phyloP scores from a whole-genome alignment of 1,139 yeast genomes.

The Zygosaccharomyces sapae region DNA sequence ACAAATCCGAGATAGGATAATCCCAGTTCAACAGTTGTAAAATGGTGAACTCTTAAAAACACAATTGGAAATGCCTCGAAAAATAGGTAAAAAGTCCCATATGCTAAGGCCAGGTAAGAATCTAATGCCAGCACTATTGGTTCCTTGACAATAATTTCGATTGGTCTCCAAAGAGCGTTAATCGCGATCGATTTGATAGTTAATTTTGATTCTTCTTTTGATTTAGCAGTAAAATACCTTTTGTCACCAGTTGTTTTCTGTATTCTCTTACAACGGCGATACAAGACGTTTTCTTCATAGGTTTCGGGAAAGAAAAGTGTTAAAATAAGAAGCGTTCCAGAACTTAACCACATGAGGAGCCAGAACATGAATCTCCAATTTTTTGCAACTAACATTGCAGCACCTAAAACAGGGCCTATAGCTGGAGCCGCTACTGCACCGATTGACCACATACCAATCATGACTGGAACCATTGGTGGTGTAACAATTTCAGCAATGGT shows the following conservation, averaged over 20 bases:
- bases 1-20: slow-evolving; percentile 43
- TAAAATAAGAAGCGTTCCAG: slow-evolving; percentile 38
- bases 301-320: slow-evolving; percentile 48
- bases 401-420: slow-evolving; percentile 60
- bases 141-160: slow-evolving; percentile 41
- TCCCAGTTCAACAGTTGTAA: slow-evolving; percentile 48
- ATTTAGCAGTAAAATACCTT: slow-evolving; percentile 36
- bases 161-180: slow-evolving; percentile 48
- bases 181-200: slow-evolving; percentile 33
- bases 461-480: slow-evolving; percentile 42
- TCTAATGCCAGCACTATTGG: slow-evolving; percentile 47
- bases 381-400: slow-evolving; percentile 42
- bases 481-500: slow-evolving; percentile 44
- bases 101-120: slow-evolving; percentile 50
- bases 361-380: slow-evolving; percentile 45
- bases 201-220: slow-evolving; percentile 34
- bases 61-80: slow-evolving; percentile 60
- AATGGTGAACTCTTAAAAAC: slow-evolving; percentile 41
- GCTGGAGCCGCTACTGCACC: slow-evolving; percentile 57
- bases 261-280: slow-evolving; percentile 44
- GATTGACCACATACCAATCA: slow-evolving; percentile 45
- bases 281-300: slow-evolving; percentile 42
- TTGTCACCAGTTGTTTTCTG: slow-evolving; percentile 44
- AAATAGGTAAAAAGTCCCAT: slow-evolving; percentile 51
- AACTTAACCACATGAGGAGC: slow-evolving; percentile 41